Percentiles rank a stretch among this genome's conserved stretches.
These are phyloP conservation scores for Candida ulmi DNA, from an alignment of 805 yeast genomes.

Conservation along the genomic window DNA sequence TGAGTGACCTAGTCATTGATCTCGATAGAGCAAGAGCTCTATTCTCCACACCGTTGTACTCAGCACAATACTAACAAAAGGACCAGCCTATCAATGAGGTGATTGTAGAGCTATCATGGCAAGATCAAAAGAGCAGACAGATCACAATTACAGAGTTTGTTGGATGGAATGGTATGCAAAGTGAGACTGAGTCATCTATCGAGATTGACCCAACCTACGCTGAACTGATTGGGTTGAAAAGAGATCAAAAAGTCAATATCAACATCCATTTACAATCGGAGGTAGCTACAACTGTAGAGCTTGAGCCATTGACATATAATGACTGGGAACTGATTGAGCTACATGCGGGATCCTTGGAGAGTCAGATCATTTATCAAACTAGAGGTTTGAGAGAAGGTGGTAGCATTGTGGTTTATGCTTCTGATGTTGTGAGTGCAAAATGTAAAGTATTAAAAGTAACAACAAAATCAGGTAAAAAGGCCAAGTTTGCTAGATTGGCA, in stretches of 20 bases:
- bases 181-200: constrained; percentile 28
- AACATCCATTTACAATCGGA: constrained; percentile 43
- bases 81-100: constrained; percentile 44
- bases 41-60: too few relatives aligned
- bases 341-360: constrained; percentile 73
- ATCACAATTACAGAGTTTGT: constrained; percentile 31
- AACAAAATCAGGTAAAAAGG: constrained; percentile 26
- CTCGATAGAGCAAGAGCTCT: too few relatives aligned
- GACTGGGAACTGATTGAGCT: constrained; percentile 92
- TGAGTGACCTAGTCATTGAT: too few relatives aligned
- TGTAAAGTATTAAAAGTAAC: constrained; percentile 46
- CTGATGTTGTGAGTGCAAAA: constrained; percentile 53
- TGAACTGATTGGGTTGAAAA: constrained; percentile 38
- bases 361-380: constrained; percentile 69
- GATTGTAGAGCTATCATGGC: constrained; percentile 41
- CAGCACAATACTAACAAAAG: constrained; percentile 12
- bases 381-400: constrained; percentile 63
- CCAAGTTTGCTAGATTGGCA: constrained; percentile 44
- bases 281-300: constrained; percentile 55
- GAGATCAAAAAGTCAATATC: constrained; percentile 35
- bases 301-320: constrained; percentile 70
- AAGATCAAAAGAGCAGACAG: constrained; percentile 17
- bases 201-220: constrained; percentile 73
- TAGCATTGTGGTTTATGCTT: constrained; percentile 62
- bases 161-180: constrained; percentile 65